Base-by-base conservation (phyloP, 495 filamentous ascomycete genomes). In the Trichoderma gamsii region DNA sequence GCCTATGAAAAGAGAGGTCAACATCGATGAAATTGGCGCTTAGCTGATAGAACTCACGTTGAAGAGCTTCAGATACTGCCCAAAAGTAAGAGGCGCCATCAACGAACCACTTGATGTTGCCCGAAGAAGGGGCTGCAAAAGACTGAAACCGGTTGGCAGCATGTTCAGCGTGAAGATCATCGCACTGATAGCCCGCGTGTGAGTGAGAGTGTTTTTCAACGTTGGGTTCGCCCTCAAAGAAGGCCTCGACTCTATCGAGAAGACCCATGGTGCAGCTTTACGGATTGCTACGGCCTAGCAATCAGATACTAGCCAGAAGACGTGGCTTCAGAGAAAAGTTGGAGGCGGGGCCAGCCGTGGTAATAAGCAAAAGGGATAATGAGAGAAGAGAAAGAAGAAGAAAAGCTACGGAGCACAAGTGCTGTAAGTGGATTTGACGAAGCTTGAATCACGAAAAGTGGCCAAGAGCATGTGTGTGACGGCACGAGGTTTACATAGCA, bases 31-130 rank as follows among this genome's bases (percentile, higher is more conserved):
- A 32, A 11, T 35, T 35, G 25, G 23, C 18, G 7, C 1, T 5
- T 11, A 23, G 18, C 21, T 52, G 9, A 7, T 15, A 21, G 23
- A 2, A 44, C 68, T 43, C 35, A 69, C 68, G 46, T 82, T 97
- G 92, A 64, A 98, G 77, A 6, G 94, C 94, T 64, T 85, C 77
- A 51, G 89, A 92, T 0, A 98, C 91, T 18, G 94, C 94, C 84
- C 88, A 93, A 80, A 98, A 92, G 73, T 98, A 98, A 0, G 87
- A 87, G 73, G 91, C 93, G 3, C 91, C 94, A 77, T 98, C 94
- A 27, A 97, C 92, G 81, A 91, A 95, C 92, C 92, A 97, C 79
- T 98, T 97, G 44, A 77, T 92, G 78, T 93, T 86, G n/a, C 95
- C 90, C 76, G 90, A 89, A 79, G 91, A 90, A 76, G 92, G 91